Evolutionary conservation across 108 stramenopile species (phyloP).

Genomic region (Cyclostephanos tholiformis): DNA sequence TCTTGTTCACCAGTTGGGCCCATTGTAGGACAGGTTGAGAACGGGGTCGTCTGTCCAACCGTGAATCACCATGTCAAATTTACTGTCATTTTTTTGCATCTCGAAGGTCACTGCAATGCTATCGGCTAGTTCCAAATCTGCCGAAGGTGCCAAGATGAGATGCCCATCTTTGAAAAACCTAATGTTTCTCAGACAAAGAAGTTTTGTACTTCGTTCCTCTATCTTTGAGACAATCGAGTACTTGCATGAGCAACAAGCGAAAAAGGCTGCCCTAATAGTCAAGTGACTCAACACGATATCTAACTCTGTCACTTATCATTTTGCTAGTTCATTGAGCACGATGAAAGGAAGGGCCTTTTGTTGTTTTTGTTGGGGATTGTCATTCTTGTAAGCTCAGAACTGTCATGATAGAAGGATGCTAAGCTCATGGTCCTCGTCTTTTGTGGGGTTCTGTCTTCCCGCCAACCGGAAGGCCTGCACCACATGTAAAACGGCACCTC

Average conservation of each 20-base stretch:
- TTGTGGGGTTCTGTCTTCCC: too few relatives aligned
- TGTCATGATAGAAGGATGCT: too few relatives aligned
- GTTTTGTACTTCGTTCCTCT: not conserved
- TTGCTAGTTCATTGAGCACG: too few relatives aligned
- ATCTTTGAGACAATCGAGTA: constrained; percentile 24
- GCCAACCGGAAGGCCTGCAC: too few relatives aligned
- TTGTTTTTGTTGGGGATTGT: too few relatives aligned
- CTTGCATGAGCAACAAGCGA: constrained; percentile 24
- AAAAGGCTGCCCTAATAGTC: constrained; percentile 9
- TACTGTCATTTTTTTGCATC: constrained; percentile 23
- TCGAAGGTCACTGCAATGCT: constrained; percentile 33
- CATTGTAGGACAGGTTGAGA: constrained; percentile 23
- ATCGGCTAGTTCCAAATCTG: constrained; percentile 14
- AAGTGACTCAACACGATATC: constrained; percentile 5
- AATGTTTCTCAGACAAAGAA: too few relatives aligned
- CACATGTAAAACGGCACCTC: too few relatives aligned
- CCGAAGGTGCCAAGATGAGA: not conserved
- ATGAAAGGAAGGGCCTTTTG: too few relatives aligned
- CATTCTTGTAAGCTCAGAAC: too few relatives aligned
- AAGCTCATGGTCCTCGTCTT: too few relatives aligned
- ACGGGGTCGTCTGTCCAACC: constrained; percentile 6
- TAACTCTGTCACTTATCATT: constrained; percentile 1
- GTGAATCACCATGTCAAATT: constrained; percentile 15
- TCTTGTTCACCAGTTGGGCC: constrained; percentile 8
- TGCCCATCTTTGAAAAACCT: constrained; percentile 2